Conservation (phyloP, 1,284 basidiomycete genomes). For the Malassezia yamatoensis region DNA sequence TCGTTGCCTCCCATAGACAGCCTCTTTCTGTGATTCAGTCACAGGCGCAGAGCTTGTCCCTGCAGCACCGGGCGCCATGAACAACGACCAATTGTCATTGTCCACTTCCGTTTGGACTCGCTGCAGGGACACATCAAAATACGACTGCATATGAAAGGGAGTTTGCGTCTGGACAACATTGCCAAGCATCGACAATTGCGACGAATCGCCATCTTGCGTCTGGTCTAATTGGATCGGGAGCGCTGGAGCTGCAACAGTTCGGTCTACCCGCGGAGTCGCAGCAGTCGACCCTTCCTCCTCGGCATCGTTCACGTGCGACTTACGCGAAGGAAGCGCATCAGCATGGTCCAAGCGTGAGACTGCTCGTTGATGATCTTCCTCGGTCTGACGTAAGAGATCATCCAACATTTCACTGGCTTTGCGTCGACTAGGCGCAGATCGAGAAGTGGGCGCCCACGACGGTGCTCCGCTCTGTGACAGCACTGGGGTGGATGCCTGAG, state of each 20-base stretch:
- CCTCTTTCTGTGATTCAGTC: background rate
- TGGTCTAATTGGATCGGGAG: background rate
- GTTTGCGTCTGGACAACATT: background rate
- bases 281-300: background rate
- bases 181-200: conserved; percentile 16
- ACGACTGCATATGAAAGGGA: conserved; percentile 5
- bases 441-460: background rate
- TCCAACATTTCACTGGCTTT: conserved; percentile 4
- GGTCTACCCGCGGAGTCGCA: background rate
- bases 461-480: background rate
- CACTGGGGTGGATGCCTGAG: background rate
- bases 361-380: background rate
- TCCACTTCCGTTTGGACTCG: conserved; percentile 8
- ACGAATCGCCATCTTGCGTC: background rate
- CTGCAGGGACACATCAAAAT: conserved; percentile 16
- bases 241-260: background rate
- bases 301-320: background rate
- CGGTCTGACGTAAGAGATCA: background rate
- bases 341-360: background rate
- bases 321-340: background rate
- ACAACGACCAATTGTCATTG: background rate
- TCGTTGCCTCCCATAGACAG: background rate
- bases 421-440: background rate
- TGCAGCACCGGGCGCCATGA: conserved; percentile 1
- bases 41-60: conserved; percentile 3